phyloP scores from a whole-genome alignment of 2,329 filamentous ascomycete genomes.

The Volutella citrinella region DNA sequence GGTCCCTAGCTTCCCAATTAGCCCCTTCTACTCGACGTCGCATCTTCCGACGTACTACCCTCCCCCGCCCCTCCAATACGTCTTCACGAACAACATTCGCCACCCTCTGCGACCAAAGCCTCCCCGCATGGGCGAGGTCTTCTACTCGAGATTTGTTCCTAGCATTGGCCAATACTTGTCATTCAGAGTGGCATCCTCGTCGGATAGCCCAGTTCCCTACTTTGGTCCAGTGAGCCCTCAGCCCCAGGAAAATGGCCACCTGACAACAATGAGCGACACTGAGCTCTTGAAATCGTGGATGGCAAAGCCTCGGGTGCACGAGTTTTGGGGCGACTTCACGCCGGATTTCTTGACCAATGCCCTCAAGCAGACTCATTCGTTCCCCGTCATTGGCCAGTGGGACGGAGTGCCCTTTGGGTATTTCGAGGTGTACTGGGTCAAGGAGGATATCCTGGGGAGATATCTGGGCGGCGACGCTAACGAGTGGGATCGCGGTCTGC shows the following conservation, averaged over 20 bases:
- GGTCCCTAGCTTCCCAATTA: slow-evolving; percentile 43
- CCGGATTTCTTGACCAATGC: slow-evolving; percentile 64
- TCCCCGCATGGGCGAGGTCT: slow-evolving; percentile 82
- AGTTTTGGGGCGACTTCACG: slow-evolving; percentile 76
- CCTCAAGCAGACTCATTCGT: slow-evolving; percentile 69
- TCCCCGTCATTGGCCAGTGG: slow-evolving; percentile 91
- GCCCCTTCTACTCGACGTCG: slow-evolving; percentile 77
- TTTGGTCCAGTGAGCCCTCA: slow-evolving; percentile 53
- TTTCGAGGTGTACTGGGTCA: slow-evolving; percentile 98
- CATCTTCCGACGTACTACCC: slow-evolving; percentile 91
- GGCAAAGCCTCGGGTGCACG: slow-evolving; percentile 75
- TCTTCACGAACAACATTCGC: slow-evolving; percentile 71
- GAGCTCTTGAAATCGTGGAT: slow-evolving; percentile 80
- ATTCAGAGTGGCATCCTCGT: slow-evolving; percentile 78
- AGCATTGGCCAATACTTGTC: slow-evolving; percentile 81
- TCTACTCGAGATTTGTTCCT: slow-evolving; percentile 85
- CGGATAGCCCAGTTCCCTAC: slow-evolving; percentile 60
- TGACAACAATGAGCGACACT: slow-evolving; percentile 48
- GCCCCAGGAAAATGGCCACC: slow-evolving; percentile 37
- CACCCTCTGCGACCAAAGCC: slow-evolving; percentile 88
- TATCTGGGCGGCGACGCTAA: slow-evolving; percentile 63
- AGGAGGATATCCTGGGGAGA: slow-evolving; percentile 77
- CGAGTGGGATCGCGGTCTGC: slow-evolving; percentile 85
- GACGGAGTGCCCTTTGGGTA: slow-evolving; percentile 94
- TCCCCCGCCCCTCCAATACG: slow-evolving; percentile 77